phyloP scores from a whole-genome alignment of 2,329 filamentous ascomycete species.

The Trichophyton mentagrophytes region DNA sequence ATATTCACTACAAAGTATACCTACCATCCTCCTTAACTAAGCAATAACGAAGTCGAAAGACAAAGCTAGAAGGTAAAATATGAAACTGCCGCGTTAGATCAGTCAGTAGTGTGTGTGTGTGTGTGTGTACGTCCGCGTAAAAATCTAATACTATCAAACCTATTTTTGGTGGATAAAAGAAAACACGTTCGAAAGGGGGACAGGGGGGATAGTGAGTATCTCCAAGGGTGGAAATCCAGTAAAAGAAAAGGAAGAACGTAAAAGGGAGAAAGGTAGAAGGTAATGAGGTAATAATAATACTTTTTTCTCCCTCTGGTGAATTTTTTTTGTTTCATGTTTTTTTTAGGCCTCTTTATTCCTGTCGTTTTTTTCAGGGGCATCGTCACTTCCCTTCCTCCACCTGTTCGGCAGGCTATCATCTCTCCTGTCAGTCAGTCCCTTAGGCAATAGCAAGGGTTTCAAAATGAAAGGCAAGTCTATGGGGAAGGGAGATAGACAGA shows the following conservation, averaged over 20 bases:
- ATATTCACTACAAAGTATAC: not conserved
- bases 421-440: not conserved
- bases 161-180: not conserved
- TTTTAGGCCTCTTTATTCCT: not conserved
- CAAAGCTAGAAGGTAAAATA: not conserved
- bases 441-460: not conserved
- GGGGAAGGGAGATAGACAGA: not conserved
- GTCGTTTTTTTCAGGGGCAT: not conserved
- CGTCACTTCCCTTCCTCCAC: not conserved
- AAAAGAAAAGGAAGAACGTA: not conserved
- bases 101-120: not conserved
- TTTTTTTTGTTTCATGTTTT: not conserved
- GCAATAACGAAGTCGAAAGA: not conserved
- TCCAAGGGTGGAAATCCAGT: not conserved
- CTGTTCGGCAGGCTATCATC: not conserved
- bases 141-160: slow-evolving; percentile 4
- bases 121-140: not conserved
- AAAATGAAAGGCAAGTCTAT: not conserved
- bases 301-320: not conserved
- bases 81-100: not conserved
- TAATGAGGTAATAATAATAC: not conserved
- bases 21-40: not conserved
- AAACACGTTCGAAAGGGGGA: not conserved
- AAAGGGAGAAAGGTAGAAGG: not conserved
- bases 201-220: too few species aligned